Evolutionary conservation across 2,329 filamentous ascomycete species (phyloP), one percentile per base, ranked within the genome.

Genomic region (Rhynchosporium graminicola): DNA sequence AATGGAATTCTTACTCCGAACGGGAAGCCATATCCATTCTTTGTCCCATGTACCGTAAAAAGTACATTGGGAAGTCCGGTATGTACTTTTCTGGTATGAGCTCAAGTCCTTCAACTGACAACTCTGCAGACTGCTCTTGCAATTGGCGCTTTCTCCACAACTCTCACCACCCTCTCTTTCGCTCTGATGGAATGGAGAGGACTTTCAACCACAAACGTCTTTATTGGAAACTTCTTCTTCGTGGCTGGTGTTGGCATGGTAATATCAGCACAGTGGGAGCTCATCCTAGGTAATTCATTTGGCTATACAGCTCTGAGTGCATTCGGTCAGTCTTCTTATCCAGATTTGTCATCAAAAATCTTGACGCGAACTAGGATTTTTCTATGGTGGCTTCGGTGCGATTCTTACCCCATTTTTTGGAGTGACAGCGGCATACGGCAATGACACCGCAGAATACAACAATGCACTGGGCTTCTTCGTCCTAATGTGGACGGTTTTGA

Each of bases 101-200:
- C 7, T 12, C 12, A 43, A 43, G 12, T 12, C 4, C 15, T 43
- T 43, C 40, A 43, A 43, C 12, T 43, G 15, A 43, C 40, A 15
- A 4, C 10, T 43, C 4, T n/a, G 10, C 20, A 79, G 77, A 80
- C 80, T 9, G 79, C 80, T 0, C 71, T 83, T 0, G 79, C 79
- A 0, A 79, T 83, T 38, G 81, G 81, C 0, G 81, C 79, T 3
- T 84, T 85, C 65, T 78, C 80, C 0, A 84, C 81, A 1, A 84
- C 82, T 0, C 67, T 85, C 15, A 83, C 80, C 0, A 83, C 82
- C 0, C 72, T 85, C 0, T 83, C 81, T 0, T 56, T 83, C 0
- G 77, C 78, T n/a, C 70, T 84, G 55, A 84, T 84, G 81, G 82
- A 82, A 68, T 84, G 77, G 74, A 76, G 83, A 43, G 80, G 80